Conservation (phyloP, 2,329 filamentous ascomycete genomes). For the Ramichloridium luteum region DNA sequence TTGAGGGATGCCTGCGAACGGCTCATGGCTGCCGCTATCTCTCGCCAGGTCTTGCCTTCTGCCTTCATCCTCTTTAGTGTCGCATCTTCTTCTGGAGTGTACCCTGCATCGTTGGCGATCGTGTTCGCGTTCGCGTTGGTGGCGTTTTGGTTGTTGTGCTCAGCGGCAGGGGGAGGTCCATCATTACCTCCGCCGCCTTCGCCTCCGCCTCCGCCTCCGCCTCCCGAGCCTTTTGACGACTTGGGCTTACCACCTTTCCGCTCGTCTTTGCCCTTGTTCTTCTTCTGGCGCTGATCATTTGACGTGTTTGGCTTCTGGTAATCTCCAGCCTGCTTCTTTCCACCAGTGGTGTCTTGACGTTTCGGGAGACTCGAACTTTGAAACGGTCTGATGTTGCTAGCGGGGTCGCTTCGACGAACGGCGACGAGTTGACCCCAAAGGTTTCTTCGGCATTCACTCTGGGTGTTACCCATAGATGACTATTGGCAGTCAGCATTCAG, state of each 20-base stretch:
- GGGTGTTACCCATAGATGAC: too few species aligned
- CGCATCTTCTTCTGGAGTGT: conserved; percentile 29
- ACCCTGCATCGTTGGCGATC: conserved; percentile 5
- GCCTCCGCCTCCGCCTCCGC: conserved; percentile 2
- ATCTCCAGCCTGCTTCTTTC: too few species aligned
- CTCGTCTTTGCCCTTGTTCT: conserved; percentile 7
- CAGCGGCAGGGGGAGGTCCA: too few species aligned
- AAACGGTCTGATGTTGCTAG: too few species aligned
- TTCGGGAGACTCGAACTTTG: too few species aligned
- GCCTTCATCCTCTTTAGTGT: conserved; percentile 28
- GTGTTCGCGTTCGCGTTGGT: background rate
- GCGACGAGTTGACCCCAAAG: too few species aligned
- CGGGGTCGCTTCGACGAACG: too few species aligned
- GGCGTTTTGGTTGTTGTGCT: background rate
- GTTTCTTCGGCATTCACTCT: too few species aligned
- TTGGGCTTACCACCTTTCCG: conserved; percentile 4
- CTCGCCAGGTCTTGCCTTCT: conserved; percentile 20
- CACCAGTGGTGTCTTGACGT: too few species aligned
- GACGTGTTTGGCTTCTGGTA: too few species aligned
- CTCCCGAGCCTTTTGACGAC: conserved; percentile 2
- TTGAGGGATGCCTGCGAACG: conserved; percentile 15
- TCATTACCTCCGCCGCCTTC: conserved; percentile 4
- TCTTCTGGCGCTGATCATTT: conserved; percentile 10
- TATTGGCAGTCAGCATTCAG: too few species aligned
- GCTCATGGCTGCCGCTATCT: conserved; percentile 22